Evolutionary conservation across 192 early-diverging fungal genomes (phyloP).

Genomic region (Funneliformis mosseae): DNA sequence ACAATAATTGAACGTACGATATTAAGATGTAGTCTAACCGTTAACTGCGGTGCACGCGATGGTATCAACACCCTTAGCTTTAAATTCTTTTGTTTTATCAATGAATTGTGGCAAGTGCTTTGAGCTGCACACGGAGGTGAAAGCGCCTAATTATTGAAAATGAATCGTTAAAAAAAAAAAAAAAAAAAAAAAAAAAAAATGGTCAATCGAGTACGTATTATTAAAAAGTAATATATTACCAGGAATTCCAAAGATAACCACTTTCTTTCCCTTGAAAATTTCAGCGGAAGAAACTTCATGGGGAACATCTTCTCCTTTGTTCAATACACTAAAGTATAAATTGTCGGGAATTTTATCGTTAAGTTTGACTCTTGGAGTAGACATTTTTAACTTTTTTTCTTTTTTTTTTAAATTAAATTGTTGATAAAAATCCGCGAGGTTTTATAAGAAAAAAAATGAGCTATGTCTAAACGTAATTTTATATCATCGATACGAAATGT

Average conservation of each 20-base stretch:
- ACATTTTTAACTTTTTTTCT: background rate
- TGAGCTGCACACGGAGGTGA: constrained; percentile 30
- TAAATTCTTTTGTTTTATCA: constrained; percentile 3
- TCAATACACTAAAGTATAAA: constrained; percentile 9
- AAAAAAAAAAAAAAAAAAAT: background rate
- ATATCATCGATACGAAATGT: no score
- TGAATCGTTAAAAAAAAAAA: background rate
- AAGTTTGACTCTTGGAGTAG: background rate
- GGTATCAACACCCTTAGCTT: constrained; percentile 26
- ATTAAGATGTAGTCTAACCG: background rate
- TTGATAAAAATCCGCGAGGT: no score
- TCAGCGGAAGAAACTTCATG: background rate
- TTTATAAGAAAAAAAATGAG: no score
- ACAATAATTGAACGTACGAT: background rate
- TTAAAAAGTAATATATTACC: no score
- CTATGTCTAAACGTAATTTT: no score
- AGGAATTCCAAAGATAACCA: constrained; percentile 32
- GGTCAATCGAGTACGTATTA: no score
- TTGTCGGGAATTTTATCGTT: constrained; percentile 12
- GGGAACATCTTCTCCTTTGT: constrained; percentile 16
- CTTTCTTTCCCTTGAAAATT: constrained; percentile 35
- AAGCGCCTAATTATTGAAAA: constrained; percentile 31
- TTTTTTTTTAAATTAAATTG: no score
- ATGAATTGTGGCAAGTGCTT: constrained; percentile 34
- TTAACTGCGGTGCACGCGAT: constrained; percentile 33